Base-by-base conservation (phyloP, 108 stramenopile species). In the Fragilaria crotonensis region DNA sequence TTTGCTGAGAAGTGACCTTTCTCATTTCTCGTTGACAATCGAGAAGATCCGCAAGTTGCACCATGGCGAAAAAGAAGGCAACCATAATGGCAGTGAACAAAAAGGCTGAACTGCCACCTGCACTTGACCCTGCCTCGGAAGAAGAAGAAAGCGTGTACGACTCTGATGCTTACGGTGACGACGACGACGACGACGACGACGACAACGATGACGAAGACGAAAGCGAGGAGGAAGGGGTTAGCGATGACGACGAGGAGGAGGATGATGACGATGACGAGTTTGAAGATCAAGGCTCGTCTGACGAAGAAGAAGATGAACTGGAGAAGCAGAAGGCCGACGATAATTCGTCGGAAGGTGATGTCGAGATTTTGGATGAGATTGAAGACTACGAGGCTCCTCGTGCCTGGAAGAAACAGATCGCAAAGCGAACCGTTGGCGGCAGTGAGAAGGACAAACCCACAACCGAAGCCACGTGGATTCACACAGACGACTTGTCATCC, bases 401-500 rank as follows among this genome's bases (percentile, higher is more conserved):
- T 9, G 55, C 64, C 21, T 85, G 83, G 83, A 68, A 53, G 9
- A 73, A 52, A 44, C 31, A 50, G 28, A 21, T 32, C 22, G 33
- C 44, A 36, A 81, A 76, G 59, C 60, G 71, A 18, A 60, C 63
- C 41, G 59, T 52, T 21, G 41, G 50, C 28, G 72, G 64, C 23
- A 54, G 59, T 27, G 54, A 52, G 28, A 50, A 59, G 26, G 52
- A 26, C 22, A 57, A 66, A 27, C 23, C 31, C 26, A 30, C 46
- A 50, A 30, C 47, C n/a, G 45, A 59, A 18, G 48, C 84, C n/a
- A 25, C 60, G 25, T 87, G 70, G 72, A 84, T 90, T 74, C 93
- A 94, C 69, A 83, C 91, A 4, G 98, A 98, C 66, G 90, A 99
- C 59, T 72, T 97, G 48, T 96, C 95, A 18, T 93, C 90, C 5